Base-by-base conservation (phyloP, 2,329 filamentous ascomycete genomes). In the Diplodia seriata region DNA sequence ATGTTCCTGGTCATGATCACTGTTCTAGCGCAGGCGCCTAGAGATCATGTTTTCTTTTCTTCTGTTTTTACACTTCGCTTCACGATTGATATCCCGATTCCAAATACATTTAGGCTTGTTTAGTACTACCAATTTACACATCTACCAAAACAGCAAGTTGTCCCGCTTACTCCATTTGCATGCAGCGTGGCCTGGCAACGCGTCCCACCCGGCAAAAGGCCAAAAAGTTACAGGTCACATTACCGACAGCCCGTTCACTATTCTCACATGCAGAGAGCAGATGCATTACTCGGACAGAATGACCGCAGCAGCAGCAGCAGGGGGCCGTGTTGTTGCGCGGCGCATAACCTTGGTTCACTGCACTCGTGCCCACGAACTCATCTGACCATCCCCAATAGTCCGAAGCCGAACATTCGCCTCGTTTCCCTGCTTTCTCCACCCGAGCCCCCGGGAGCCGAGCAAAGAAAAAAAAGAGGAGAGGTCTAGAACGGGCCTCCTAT, bases 81-180 rank as follows among this genome's bases (percentile, higher is more conserved):
- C 59, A 33, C 40, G 14, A 23, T 36, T 49, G 59, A 63, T 63
- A 63, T 63, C 59, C 59, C 59, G 15, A 51, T 63, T 63, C n/a
- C 50, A 36, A 63, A 63, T 56, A 26, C 26, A 40, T 31, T 43
- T 12, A n/a, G 2, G 6, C 36, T 38, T 51, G n/a, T 36, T 50
- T 62, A n/a, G 57, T 31, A 31, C 57, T 29, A 51, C 29, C n/a
- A 49, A 50, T 51, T 23, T 51, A 63, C 38, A 12, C 31, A 51
- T 26, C 31, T 3, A 8, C 43, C 6, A n/a, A 47, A 47, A 47
- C 18, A 51, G 18, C 18, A 63, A 20, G 2, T 51, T 31, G 4
- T 31, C 11, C 36, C 20, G 33, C 43, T 38, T 29, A 33, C 50
- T 33, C n/a, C 12, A 12, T n/a, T 23, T 33, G 31, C 31, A 33